phyloP scores from a whole-genome alignment of 768 basidiomycete species.

The Piloderma croceum region DNA sequence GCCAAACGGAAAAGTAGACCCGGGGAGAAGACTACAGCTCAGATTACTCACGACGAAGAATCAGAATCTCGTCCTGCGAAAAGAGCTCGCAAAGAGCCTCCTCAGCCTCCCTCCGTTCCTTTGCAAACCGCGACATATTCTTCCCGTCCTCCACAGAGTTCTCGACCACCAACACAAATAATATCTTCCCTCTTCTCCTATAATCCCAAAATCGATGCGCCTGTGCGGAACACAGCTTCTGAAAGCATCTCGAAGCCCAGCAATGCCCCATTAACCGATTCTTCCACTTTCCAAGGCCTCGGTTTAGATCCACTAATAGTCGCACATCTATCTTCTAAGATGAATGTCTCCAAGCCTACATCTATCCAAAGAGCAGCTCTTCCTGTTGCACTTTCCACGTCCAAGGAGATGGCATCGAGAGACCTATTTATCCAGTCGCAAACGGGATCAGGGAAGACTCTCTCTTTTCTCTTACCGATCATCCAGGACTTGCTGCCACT shows the following conservation, averaged over 20 bases:
- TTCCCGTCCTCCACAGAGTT: conserved; percentile 19
- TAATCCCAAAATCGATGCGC: conserved; percentile 63
- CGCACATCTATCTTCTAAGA: conserved; percentile 71
- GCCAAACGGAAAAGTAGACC: conserved; percentile 51
- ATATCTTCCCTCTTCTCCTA: conserved; percentile 89
- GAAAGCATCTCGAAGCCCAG: conserved; percentile 48
- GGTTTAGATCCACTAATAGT: conserved; percentile 80
- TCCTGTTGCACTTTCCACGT: conserved; percentile 50
- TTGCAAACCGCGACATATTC: conserved; percentile 16
- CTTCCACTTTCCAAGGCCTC: conserved; percentile 75
- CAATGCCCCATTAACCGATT: conserved; percentile 74
- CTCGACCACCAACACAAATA: conserved; percentile 45
- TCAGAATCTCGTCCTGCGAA: conserved; percentile 35
- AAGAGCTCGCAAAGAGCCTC: conserved; percentile 24
- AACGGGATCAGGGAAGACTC: conserved; percentile 94
- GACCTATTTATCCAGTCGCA: conserved; percentile 95
- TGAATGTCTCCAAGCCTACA: conserved; percentile 81
- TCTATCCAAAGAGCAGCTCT: conserved; percentile 78
- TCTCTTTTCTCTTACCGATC: conserved; percentile 90
- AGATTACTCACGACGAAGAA: conserved; percentile 12
- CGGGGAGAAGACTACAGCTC: conserved; percentile 25
- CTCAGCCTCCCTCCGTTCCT: conserved; percentile 7
- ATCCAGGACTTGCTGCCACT: conserved; percentile 91
- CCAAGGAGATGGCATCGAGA: conserved; percentile 37
- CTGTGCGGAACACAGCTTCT: conserved; percentile 19